Conservation (phyloP, 2,329 filamentous ascomycete species). For the Fusarium sp. region DNA sequence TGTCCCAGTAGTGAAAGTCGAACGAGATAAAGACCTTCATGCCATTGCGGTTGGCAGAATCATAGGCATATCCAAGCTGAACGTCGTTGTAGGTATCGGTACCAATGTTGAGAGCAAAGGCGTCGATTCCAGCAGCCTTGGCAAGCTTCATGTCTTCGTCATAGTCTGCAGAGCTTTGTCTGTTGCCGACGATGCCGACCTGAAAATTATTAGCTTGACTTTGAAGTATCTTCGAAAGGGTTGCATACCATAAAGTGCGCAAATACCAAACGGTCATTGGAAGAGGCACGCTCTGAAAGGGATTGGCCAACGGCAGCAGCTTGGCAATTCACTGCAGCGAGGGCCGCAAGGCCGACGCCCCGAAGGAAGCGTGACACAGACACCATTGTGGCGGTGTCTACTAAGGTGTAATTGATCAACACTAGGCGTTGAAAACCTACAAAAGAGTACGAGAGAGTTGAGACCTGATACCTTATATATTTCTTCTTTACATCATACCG, state of each 20-base stretch:
- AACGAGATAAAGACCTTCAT: slow-evolving; percentile 70
- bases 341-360: slow-evolving; percentile 16
- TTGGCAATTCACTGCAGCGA: slow-evolving; percentile 4
- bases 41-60: slow-evolving; percentile 58
- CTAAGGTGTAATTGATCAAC: not conserved
- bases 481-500: not conserved
- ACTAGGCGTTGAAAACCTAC: not conserved
- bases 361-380: slow-evolving; percentile 10
- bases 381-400: slow-evolving; percentile 11
- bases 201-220: slow-evolving; percentile 21
- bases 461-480: not conserved
- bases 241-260: slow-evolving; percentile 31
- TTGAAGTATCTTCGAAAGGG: accelerated
- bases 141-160: slow-evolving; percentile 61
- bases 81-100: slow-evolving; percentile 56
- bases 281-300: slow-evolving; percentile 20
- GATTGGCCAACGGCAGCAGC: slow-evolving; percentile 13
- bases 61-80: slow-evolving; percentile 62
- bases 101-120: slow-evolving; percentile 64
- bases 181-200: slow-evolving; percentile 59
- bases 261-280: slow-evolving; percentile 31
- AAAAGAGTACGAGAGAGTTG: not conserved
- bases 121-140: slow-evolving; percentile 58
- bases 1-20: slow-evolving; percentile 64
- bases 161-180: slow-evolving; percentile 56